A percentile compares a stretch with the other conserved stretches of the same genome.
These are phyloP conservation scores for Herpotrichia juniperi DNA, from an alignment of 2,329 filamentous ascomycete species.

Conservation along the genomic window DNA sequence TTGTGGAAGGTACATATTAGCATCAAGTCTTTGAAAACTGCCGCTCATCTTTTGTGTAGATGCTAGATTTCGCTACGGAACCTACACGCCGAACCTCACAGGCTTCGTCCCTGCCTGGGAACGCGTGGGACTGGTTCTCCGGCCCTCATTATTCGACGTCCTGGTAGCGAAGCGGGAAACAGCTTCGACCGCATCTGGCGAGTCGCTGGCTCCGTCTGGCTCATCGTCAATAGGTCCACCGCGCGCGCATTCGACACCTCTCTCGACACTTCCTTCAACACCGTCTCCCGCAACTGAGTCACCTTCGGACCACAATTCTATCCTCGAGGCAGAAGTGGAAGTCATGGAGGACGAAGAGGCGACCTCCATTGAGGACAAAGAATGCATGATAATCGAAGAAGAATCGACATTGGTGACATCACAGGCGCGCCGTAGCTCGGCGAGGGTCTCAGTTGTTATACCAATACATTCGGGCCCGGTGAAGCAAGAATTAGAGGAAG, in stretches of 20 bases:
- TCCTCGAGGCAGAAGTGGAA: background rate
- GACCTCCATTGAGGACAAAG: background rate
- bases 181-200: background rate
- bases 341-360: background rate
- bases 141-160: background rate
- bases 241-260: background rate
- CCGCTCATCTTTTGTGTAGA: background rate
- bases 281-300: background rate
- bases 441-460: background rate
- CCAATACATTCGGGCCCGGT: background rate
- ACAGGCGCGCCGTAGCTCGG: background rate
- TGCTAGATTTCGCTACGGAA: background rate
- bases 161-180: background rate
- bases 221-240: background rate
- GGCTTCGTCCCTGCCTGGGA: background rate
- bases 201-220: background rate
- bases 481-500: background rate
- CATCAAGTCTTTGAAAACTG: background rate
- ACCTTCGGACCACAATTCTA: background rate
- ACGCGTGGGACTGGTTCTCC: background rate
- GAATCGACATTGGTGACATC: background rate
- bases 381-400: background rate
- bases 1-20: background rate
- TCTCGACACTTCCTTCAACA: background rate
- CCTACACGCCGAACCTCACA: background rate